Base-by-base conservation (phyloP, 2,329 filamentous ascomycete species). In the Colletotrichum sp. region DNA sequence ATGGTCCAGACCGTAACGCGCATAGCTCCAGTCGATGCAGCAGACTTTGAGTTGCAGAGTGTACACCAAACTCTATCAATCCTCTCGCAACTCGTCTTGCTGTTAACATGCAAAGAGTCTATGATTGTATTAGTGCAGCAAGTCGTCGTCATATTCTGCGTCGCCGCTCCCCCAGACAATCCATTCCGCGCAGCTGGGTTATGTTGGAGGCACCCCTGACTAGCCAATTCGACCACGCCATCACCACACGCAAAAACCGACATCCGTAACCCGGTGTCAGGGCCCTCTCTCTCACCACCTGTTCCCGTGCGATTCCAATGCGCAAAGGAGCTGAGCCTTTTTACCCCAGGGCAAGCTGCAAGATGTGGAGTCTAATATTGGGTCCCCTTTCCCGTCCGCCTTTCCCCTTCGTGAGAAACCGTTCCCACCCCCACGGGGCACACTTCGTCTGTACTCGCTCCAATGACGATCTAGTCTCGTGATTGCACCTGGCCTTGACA, bases 391-490 rank as follows among this genome's bases (percentile, higher is more conserved):
- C 24, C 34, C 44, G 26, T 39, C 32, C 64, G 21, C 62, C 18
- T n/a, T 57, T 16, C 32, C 28, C 44, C 28, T 60, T 34, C 49
- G 57, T 6, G 16, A 32, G 26, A 57, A 21, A 62, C 30, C 32
- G 39, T 59, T 44, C 32, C 72, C 39, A 44, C 63, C 72, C 68
- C 68, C 63, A 68, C 55, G 69, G 63, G 63, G 69, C 52, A 59
- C 18, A 0, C 28, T 52, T 62, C 55, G 52, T 69, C 52, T 63
- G 39, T 64, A 63, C 59, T 63, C 69, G 39, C 62, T 64, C 69
- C 73, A 72, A 72, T 72, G 63, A 67, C 36, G 39, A 28, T 59
- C 55, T 28, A 75, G 69, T 66, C 55, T 68, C n/a, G 69, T 39
- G 63, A 30, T 64, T 34, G 24, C 59, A 9, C 12, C 9, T 52